Base-by-base conservation (phyloP, 345 rosid species). In the Geranium brycei region DNA sequence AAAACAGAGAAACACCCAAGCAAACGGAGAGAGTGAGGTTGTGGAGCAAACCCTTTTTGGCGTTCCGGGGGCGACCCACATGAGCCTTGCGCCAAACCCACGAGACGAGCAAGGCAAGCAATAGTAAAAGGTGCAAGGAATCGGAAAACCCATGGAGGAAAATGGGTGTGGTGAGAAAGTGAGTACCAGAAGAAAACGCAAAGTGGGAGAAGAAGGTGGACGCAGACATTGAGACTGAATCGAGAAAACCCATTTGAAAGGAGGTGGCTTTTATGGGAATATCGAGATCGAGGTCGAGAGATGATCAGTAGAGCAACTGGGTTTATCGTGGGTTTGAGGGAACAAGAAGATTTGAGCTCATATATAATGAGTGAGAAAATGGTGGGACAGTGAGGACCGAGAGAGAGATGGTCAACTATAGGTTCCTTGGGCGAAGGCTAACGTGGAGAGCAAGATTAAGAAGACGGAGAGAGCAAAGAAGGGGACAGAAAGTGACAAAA, bases 11-110 rank as follows among this genome's bases (percentile, higher is more conserved):
- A 64, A 88, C 69, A 53, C 83, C 79, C 17, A 79, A 62, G 61
- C 84, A 81, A 73, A 77, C 81, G 58, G 81, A 65, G 68, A 87
- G 31, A 71, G 77, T 79, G 66, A 57, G 73, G 73, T 78, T 85
- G 69, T 68, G 66, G 73, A 71, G 73, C 38, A 65, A 64, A 60
- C 28, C 41, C 41, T 35, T 35, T 35, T 35, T 35, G 41, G 7
- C 3, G 41, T 35, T 35, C 41, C 5, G 41, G 41, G 41, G 41
- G 3, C 41, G 41, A 35, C 41, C 41, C 41, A 35, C 41, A 7
- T 35, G 63, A 41, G 69, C 62, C 19, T 32, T 61, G 32, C 66
- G 61, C 68, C 47, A 73, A 31, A 79, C 64, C 76, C 74, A 79
- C 1, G 69, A 68, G 19, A 74, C 73, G 19, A 75, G 61, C 63